phyloP scores from a whole-genome alignment of 1,139 yeast genomes.

The Candida tetrigidarum region DNA sequence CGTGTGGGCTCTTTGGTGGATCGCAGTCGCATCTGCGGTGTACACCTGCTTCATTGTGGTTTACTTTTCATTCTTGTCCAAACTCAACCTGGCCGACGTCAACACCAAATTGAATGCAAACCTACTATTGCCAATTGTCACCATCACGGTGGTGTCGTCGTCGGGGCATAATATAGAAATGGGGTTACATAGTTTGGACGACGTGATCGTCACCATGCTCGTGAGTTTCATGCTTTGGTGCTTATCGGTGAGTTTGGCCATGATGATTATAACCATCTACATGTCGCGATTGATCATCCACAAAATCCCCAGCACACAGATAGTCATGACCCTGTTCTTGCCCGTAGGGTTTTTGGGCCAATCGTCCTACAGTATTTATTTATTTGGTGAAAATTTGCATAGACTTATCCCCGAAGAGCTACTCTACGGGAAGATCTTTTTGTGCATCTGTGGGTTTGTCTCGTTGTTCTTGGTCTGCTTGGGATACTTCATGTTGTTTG shows the following conservation, averaged over 20 bases:
- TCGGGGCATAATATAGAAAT: constrained; percentile 59
- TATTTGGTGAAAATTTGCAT: constrained; percentile 52
- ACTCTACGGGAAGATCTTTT: constrained; percentile 22
- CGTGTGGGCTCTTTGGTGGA: constrained; percentile 23
- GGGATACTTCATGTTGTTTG: constrained; percentile 66
- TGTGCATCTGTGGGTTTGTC: constrained; percentile 26
- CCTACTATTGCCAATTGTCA: constrained; percentile 69
- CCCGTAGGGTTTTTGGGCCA: constrained; percentile 65
- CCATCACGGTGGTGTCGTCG: constrained; percentile 75
- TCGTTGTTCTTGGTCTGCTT: constrained; percentile 58
- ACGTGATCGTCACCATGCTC: constrained; percentile 56
- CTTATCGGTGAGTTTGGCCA: constrained; percentile 65
- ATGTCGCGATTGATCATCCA: constrained; percentile 59
- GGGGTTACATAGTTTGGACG: constrained; percentile 41
- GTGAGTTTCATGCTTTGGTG: constrained; percentile 66
- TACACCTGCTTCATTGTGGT: constrained; percentile 60
- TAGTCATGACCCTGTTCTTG: constrained; percentile 31
- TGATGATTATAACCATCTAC: constrained; percentile 59
- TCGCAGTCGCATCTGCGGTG: constrained; percentile 52
- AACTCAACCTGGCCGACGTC: constrained; percentile 24
- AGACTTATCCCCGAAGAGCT: constrained; percentile 18
- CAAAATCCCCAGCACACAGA: constrained; percentile 57
- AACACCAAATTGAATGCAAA: constrained; percentile 40
- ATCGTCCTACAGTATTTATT: constrained; percentile 69
- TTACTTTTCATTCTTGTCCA: constrained; percentile 44